Percentiles rank a stretch among this genome's conserved stretches.
Conservation (phyloP, 345 rosid species). For the Gossypium ekmanianum region DNA sequence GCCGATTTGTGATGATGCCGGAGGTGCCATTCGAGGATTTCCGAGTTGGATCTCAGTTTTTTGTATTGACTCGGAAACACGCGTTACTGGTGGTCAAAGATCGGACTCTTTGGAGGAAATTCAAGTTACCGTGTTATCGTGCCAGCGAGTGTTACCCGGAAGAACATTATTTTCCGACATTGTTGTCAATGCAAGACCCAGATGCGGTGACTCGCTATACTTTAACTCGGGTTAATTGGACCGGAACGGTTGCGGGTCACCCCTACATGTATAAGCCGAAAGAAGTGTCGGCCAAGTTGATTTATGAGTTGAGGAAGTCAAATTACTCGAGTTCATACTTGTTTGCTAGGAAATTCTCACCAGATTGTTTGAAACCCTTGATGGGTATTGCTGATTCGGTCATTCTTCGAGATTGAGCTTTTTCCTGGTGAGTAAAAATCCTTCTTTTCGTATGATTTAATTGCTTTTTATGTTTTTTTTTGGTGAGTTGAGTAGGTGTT, state of each 20-base stretch:
- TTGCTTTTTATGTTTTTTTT: not conserved
- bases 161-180: conserved; percentile 92
- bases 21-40: conserved; percentile 68
- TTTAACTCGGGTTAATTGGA: conserved; percentile 84
- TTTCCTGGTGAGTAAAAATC: conserved; percentile 40
- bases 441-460: conserved; percentile 7
- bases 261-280: conserved; percentile 60
- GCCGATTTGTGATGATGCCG: conserved; percentile 69
- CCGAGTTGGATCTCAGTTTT: conserved; percentile 90
- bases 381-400: conserved; percentile 66
- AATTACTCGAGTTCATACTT: conserved; percentile 69
- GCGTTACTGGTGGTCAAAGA: conserved; percentile 68
- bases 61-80: conserved; percentile 72
- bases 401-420: conserved; percentile 68
- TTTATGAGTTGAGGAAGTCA: conserved; percentile 52
- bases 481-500: not conserved
- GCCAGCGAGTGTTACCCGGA: conserved; percentile 83
- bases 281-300: conserved; percentile 58
- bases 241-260: conserved; percentile 75
- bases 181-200: conserved; percentile 77
- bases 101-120: conserved; percentile 73
- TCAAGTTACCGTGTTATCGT: conserved; percentile 70
- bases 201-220: conserved; percentile 62
- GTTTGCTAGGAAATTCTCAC: conserved; percentile 75
- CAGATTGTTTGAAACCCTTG: conserved; percentile 76